A percentile compares a stretch with the other conserved stretches of the same genome.
Conservation (phyloP, 2,329 filamentous ascomycete genomes). For the Fusarium tjaetaba region DNA sequence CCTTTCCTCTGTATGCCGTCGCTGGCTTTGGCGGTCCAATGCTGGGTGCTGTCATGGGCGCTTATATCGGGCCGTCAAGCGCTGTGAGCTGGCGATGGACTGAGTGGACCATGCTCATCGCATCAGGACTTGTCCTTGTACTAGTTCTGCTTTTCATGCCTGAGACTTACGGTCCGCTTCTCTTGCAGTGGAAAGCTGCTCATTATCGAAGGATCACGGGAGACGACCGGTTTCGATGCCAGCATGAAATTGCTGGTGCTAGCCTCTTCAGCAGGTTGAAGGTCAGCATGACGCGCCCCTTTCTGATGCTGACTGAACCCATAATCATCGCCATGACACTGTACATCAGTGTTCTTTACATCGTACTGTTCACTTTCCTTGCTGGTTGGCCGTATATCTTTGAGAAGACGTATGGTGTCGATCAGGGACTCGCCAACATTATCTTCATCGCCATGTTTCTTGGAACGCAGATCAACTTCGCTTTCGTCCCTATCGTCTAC, state of each 20-base stretch:
- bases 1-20: slow-evolving; percentile 59
- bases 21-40: slow-evolving; percentile 54
- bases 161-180: slow-evolving; percentile 68
- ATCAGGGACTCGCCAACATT: slow-evolving; percentile 54
- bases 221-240: slow-evolving; percentile 68
- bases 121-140: slow-evolving; percentile 65
- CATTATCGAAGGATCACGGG: slow-evolving; percentile 69
- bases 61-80: slow-evolving; percentile 70
- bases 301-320: slow-evolving; percentile 51
- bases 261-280: slow-evolving; percentile 64
- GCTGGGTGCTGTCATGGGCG: slow-evolving; percentile 59
- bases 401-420: slow-evolving; percentile 53
- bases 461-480: slow-evolving; percentile 50
- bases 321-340: slow-evolving; percentile 56
- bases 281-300: slow-evolving; percentile 56
- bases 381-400: slow-evolving; percentile 63
- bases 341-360: slow-evolving; percentile 63
- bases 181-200: slow-evolving; percentile 69
- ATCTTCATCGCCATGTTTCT: slow-evolving; percentile 57
- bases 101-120: slow-evolving; percentile 73
- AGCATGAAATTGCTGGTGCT: slow-evolving; percentile 65
- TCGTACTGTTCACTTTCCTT: slow-evolving; percentile 64
- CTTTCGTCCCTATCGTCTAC: slow-evolving; percentile 49
- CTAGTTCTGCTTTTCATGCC: slow-evolving; percentile 69
- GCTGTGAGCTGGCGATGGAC: slow-evolving; percentile 67